Conservation (phyloP, 2,329 filamentous ascomycete genomes). For the Sporothrix phasma region DNA sequence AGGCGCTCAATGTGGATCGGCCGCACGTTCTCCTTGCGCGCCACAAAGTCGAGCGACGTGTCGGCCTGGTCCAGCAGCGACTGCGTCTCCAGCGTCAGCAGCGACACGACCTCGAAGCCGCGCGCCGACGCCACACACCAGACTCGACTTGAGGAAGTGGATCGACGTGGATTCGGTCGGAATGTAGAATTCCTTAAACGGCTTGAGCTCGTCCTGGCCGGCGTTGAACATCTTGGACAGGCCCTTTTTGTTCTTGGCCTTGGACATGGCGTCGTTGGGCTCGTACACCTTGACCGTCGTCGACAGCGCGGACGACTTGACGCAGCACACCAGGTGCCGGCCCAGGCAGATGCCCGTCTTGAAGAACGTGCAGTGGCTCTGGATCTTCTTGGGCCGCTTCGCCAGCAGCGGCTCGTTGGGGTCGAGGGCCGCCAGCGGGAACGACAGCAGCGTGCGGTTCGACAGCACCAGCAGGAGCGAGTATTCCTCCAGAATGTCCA, state of each 20-base stretch:
- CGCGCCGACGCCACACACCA: conserved; percentile 92
- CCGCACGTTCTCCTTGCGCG: conserved; percentile 82
- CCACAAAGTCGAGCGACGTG: conserved; percentile 94
- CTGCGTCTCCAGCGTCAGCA: conserved; percentile 97
- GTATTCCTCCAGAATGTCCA: conserved; percentile 94
- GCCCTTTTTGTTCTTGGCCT: conserved; percentile 91
- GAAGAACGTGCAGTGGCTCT: conserved; percentile 97
- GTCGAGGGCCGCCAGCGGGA: conserved; percentile 77
- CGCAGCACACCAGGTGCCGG: conserved; percentile 87
- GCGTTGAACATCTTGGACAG: conserved; percentile 91
- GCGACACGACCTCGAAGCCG: conserved; percentile 92
- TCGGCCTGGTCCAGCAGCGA: conserved; percentile 94
- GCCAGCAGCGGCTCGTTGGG: conserved; percentile 68
- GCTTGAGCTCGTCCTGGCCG: conserved; percentile 88
- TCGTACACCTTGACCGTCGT: conserved; percentile 99
- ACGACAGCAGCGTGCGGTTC: conserved; percentile 87
- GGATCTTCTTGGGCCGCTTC: conserved; percentile 89
- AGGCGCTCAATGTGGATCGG: conserved; percentile 96
- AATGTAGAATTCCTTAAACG: conserved; percentile 98
- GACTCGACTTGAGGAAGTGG: conserved; percentile 91
- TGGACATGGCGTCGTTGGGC: conserved; percentile 87
- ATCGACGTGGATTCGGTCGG: conserved; percentile 97
- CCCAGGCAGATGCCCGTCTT: conserved; percentile 92
- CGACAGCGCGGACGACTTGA: conserved; percentile 86
- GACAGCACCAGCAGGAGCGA: conserved; percentile 81